phyloP scores from a whole-genome alignment of 257 asterid species.

The Eustoma russellianum region DNA sequence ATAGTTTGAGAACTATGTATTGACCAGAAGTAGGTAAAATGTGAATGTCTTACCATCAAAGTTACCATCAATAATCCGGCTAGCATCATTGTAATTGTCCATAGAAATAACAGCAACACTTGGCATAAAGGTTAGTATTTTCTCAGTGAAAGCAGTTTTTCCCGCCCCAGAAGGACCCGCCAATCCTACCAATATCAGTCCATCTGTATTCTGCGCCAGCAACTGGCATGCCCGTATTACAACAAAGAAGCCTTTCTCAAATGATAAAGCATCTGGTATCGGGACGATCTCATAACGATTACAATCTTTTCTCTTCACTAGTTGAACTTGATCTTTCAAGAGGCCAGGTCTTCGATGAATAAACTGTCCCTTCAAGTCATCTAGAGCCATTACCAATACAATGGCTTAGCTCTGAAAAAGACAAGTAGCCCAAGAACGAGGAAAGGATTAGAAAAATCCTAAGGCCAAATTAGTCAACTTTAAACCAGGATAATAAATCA shows the following conservation, averaged over 20 bases:
- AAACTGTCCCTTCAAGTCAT: slow-evolving; percentile 29
- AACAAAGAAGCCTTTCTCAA: slow-evolving; percentile 95
- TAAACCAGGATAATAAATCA: too few species aligned
- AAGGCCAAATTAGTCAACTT: too few species aligned
- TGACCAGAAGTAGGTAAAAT: neutral
- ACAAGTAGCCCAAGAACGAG: slow-evolving; percentile 3
- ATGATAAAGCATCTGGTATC: slow-evolving; percentile 64
- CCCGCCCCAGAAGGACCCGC: slow-evolving; percentile 99
- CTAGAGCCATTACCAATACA: slow-evolving; percentile 36
- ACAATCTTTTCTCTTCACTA: slow-evolving; percentile 68
- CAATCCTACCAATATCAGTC: slow-evolving; percentile 66
- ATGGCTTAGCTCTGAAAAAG: slow-evolving; percentile 26
- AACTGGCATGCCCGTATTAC: slow-evolving; percentile 85
- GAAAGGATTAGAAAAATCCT: neutral
- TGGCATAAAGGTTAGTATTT: slow-evolving; percentile 79
- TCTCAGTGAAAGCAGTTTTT: slow-evolving; percentile 65
- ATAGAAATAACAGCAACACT: slow-evolving; percentile 87
- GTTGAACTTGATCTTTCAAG: slow-evolving; percentile 83
- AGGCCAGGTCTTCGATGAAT: slow-evolving; percentile 61
- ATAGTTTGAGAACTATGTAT: slow-evolving; percentile 1
- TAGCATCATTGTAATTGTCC: slow-evolving; percentile 96
- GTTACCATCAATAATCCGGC: slow-evolving; percentile 94
- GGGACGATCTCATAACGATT: slow-evolving; percentile 68
- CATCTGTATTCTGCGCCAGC: slow-evolving; percentile 80
- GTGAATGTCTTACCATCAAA: slow-evolving; percentile 56